phyloP scores from a whole-genome alignment of 2,329 filamentous ascomycete genomes.

The Beauveria sp. region DNA sequence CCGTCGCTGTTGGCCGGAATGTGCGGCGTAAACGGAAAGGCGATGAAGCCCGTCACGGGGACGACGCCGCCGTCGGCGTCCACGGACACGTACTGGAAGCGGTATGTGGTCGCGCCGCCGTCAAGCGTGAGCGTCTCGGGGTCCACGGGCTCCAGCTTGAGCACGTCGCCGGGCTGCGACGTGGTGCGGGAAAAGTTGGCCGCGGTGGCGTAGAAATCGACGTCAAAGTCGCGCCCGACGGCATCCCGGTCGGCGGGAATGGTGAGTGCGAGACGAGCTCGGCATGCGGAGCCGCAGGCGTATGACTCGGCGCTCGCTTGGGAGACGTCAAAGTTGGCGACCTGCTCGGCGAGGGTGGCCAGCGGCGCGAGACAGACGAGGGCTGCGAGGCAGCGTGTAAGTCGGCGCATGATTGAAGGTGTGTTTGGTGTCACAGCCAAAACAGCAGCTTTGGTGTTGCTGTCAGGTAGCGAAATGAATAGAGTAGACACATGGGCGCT shows the following conservation, averaged over 20 bases:
- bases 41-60: constrained; percentile 14
- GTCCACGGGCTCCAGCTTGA: constrained; percentile 14
- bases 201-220: constrained; percentile 12
- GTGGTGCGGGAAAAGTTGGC: constrained; percentile 10
- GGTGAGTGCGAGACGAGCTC: constrained; percentile 6
- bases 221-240: constrained; percentile 10
- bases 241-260: constrained; percentile 13
- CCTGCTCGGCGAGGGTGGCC: background rate
- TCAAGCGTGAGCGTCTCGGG: constrained; percentile 5
- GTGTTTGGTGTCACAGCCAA: background rate
- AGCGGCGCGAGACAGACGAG: background rate
- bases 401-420: background rate
- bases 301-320: background rate
- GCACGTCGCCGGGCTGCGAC: constrained; percentile 12
- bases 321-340: constrained; percentile 7
- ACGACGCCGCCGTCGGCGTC: constrained; percentile 12
- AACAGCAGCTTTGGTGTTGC: background rate
- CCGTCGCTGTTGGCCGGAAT: background rate
- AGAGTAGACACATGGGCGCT: background rate
- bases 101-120: constrained; percentile 11
- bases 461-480: background rate
- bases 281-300: constrained; percentile 10
- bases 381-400: background rate
- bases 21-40: constrained; percentile 1
- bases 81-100: constrained; percentile 15